phyloP scores from a whole-genome alignment of 495 filamentous ascomycete species.

The Neurospora sp. region DNA sequence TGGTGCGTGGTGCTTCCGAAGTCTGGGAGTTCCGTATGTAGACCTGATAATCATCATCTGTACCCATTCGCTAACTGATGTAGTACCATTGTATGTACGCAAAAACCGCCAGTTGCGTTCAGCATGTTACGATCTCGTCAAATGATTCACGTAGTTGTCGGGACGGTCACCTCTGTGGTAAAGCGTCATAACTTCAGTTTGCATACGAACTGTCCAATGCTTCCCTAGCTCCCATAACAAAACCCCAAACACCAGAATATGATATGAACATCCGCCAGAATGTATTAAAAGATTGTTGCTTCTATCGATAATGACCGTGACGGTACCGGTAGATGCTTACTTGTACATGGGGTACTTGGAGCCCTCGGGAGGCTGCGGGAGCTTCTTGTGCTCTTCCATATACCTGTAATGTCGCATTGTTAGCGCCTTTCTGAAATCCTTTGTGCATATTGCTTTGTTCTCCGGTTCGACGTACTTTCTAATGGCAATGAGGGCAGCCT shows the following conservation, averaged over 20 bases:
- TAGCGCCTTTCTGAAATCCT: conserved; percentile 3
- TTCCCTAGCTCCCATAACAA: not conserved
- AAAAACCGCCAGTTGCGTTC: not conserved
- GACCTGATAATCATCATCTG: not conserved
- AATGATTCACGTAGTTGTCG: not conserved
- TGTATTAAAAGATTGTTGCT: not conserved
- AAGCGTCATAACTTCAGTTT: not conserved
- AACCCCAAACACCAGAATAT: not conserved
- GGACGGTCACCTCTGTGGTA: not conserved
- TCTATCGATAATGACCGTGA: not conserved
- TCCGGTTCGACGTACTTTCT: conserved; percentile 11
- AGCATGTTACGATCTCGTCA: not conserved
- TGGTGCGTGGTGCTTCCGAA: not conserved
- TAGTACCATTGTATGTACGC: not conserved
- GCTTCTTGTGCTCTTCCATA: conserved; percentile 97
- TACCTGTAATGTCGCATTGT: conserved; percentile 44
- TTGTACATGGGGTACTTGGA: conserved; percentile 49
- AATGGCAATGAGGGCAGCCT: conserved; percentile 40
- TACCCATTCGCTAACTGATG: not conserved
- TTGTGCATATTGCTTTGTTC: not conserved
- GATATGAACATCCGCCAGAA: not conserved
- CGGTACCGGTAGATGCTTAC: not conserved
- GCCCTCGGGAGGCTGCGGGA: conserved; percentile 87
- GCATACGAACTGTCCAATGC: not conserved
- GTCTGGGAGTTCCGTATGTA: not conserved